These are phyloP conservation scores for Ceriops tagal DNA, from an alignment of 345 rosid genomes.

Conservation along the genomic window DNA sequence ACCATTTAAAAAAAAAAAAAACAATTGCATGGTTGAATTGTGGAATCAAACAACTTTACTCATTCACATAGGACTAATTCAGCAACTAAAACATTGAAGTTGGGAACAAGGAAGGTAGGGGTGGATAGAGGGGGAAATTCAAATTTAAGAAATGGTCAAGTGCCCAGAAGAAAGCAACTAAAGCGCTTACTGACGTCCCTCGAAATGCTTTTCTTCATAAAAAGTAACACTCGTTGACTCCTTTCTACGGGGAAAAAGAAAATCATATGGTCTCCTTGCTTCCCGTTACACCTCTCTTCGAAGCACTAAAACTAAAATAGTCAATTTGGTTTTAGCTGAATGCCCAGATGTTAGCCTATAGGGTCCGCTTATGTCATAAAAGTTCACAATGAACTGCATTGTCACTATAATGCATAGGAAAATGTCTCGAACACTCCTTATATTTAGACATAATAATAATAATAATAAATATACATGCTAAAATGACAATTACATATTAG, in stretches of 20 bases:
- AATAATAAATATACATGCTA: too few relatives aligned
- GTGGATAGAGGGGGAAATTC: not conserved
- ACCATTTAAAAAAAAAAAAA: too few relatives aligned
- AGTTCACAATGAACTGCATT: not conserved
- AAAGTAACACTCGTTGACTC: conserved; percentile 20
- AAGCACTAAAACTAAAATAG: not conserved
- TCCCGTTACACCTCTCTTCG: not conserved
- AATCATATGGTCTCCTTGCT: not conserved
- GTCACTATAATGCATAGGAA: not conserved
- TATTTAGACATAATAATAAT: too few relatives aligned
- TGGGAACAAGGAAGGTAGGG: too few relatives aligned
- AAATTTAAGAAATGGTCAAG: conserved; percentile 1
- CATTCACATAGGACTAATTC: too few relatives aligned
- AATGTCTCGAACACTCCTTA: too few relatives aligned
- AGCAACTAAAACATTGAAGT: too few relatives aligned
- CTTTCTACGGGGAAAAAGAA: not conserved
- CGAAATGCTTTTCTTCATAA: conserved; percentile 28
- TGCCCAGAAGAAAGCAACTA: conserved; percentile 17
- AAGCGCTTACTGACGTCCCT: conserved; percentile 12
- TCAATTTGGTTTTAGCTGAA: not conserved
- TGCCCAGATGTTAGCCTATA: not conserved
- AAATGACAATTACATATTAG: too few relatives aligned
- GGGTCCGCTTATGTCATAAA: not conserved
- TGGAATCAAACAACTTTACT: too few relatives aligned
- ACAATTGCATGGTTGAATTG: too few relatives aligned